These are phyloP conservation scores for Symbiodinium natans DNA, from an alignment of 73 alveolate species.

Conservation along the genomic window DNA sequence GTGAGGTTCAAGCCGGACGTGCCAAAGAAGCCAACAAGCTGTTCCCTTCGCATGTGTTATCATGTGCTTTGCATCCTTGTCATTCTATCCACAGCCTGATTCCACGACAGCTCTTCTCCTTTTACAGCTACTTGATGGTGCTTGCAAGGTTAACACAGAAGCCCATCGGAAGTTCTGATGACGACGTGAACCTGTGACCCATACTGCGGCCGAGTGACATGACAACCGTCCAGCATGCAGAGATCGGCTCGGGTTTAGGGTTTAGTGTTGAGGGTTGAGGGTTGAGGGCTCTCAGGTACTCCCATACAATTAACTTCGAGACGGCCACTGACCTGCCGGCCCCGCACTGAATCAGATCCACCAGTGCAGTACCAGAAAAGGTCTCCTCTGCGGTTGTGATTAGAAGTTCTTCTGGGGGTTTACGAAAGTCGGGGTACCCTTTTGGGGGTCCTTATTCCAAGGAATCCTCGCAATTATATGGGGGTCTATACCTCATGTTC, in stretches of 20 bases:
- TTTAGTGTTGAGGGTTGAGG: too few species aligned
- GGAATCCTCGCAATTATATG: too few species aligned
- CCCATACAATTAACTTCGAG: conserved; percentile 49
- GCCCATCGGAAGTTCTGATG: conserved; percentile 44
- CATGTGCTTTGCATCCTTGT: neutral
- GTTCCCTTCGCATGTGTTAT: conserved; percentile 7
- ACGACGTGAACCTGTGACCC: conserved; percentile 70
- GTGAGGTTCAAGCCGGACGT: conserved; percentile 40
- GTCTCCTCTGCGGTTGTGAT: too few species aligned
- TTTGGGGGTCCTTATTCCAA: too few species aligned
- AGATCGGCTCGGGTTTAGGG: too few species aligned
- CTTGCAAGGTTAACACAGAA: conserved; percentile 62
- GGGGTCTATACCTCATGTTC: too few species aligned
- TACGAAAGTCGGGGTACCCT: neutral
- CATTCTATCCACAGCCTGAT: too few species aligned
- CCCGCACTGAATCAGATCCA: neutral
- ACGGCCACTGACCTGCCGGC: conserved; percentile 41
- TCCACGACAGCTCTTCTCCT: too few species aligned
- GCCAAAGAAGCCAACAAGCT: conserved; percentile 81
- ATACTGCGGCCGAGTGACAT: too few species aligned
- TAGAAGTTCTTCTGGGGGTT: neutral
- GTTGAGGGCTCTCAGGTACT: conserved; percentile 23
- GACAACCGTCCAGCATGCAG: too few species aligned
- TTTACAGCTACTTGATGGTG: neutral
- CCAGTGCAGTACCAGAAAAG: too few species aligned